phyloP scores from a whole-genome alignment of 2,329 filamentous ascomycete genomes.

The Colletotrichum sp. region DNA sequence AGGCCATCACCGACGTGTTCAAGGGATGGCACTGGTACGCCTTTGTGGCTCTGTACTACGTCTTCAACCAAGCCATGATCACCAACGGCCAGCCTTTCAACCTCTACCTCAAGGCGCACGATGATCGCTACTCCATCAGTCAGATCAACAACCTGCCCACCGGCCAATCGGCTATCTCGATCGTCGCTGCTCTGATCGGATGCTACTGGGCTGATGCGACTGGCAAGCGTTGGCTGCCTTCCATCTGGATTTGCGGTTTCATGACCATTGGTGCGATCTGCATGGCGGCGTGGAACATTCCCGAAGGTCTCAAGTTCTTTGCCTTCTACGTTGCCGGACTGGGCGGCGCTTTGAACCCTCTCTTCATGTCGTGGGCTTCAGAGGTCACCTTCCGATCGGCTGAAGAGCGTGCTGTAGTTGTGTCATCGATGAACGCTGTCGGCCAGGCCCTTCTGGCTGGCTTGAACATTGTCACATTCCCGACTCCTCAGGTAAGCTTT shows the following conservation, averaged over 20 bases:
- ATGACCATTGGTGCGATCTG: slow-evolving; percentile 33
- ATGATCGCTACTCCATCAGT: slow-evolving; percentile 44
- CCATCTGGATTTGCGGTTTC: slow-evolving; percentile 4
- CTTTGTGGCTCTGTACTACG: slow-evolving; percentile 38
- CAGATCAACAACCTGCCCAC: slow-evolving; percentile 64
- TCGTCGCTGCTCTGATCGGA: slow-evolving; percentile 58
- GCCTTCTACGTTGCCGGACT: slow-evolving; percentile 45
- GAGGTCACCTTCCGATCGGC: neutral
- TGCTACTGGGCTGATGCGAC: slow-evolving; percentile 71
- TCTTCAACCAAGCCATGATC: slow-evolving; percentile 55
- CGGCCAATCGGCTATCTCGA: slow-evolving; percentile 60
- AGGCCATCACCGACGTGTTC: slow-evolving; percentile 41
- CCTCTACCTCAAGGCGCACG: slow-evolving; percentile 52
- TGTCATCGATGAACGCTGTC: neutral
- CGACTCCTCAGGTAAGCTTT: neutral
- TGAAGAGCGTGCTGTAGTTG: slow-evolving; percentile 1
- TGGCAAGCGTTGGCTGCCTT: slow-evolving; percentile 62
- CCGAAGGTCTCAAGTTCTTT: slow-evolving; percentile 58
- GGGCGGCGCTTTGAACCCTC: neutral
- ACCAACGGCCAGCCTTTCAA: slow-evolving; percentile 37
- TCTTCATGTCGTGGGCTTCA: slow-evolving; percentile 5
- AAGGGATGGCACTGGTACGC: slow-evolving; percentile 41
- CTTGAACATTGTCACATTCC: neutral
- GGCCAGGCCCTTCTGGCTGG: neutral
- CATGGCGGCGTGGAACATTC: slow-evolving; percentile 59